Evolutionary conservation across 2,329 filamentous ascomycete species (phyloP), one percentile per base, ranked within the genome.

Genomic region (Ophiocordyceps robertsii): DNA sequence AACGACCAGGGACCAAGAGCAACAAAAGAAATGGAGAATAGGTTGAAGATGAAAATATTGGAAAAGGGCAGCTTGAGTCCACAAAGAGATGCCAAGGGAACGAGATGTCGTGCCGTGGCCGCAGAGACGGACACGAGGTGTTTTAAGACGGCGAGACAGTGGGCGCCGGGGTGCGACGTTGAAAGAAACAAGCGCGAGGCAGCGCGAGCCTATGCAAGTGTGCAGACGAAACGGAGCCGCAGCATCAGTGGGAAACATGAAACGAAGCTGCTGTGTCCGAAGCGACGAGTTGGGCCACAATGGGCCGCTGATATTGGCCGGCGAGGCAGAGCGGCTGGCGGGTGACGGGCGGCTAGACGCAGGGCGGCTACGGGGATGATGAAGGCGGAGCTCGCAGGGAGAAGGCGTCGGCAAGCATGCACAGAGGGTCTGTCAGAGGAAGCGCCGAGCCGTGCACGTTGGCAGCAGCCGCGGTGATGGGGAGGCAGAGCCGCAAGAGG

Each of bases 191-290:
- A 49, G 44, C 44, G 44, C 44, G 36, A 42, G 43, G 44, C 24
- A 27, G 7, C 9, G 24, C 24, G 24, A 27, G 24, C 6, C 24
- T 9, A 27, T 27, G 24, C 24, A 9, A 27, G 6, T 27, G 24
- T 27, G 24, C 21, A 49, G 50, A 51, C 59, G 58, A 61, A 59
- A 59, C 56, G 50, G 48, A 47, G 46, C 29, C 41, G 37, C 39
- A 40, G 49, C 38, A 44, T 41, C 41, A 49, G 56, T 48, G 49
- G 55, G 58, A 57, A 58, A 63, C 12, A 12, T 74, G 71, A 75
- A 75, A 76, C 71, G 55, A 49, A 53, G 56, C 56, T 58, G 48
- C 59, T 66, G 71, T 74, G 59, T 74, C 69, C 65, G 59, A 68
- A 67, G 51, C 53, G 56, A 53, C 58, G 56, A 59, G 62, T 60